A percentile compares a stretch with the other conserved stretches of the same genome.
phyloP scores from a whole-genome alignment of 1,284 basidiomycete species.

The Meripilus lineatus region DNA sequence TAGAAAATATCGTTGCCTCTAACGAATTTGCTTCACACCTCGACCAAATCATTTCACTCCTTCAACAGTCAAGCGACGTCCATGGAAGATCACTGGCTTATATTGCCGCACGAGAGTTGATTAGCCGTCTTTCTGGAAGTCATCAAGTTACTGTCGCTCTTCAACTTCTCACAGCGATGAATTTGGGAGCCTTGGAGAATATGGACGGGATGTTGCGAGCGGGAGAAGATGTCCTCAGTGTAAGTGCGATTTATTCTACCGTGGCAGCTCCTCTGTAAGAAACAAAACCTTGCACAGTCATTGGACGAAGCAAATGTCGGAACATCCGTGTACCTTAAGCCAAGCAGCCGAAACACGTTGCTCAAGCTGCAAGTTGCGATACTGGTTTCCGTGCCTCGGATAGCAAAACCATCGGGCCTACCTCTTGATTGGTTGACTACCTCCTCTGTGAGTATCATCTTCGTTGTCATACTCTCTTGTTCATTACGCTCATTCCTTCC shows the following conservation, averaged over 20 bases:
- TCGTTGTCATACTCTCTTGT: not conserved
- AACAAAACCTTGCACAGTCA: conserved; percentile 27
- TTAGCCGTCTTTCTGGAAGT: conserved; percentile 49
- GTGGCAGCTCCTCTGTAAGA: too few species aligned
- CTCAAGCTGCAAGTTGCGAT: conserved; percentile 53
- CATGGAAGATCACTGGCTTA: conserved; percentile 55
- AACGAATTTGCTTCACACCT: conserved; percentile 35
- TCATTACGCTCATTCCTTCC: not conserved
- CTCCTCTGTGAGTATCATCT: conserved; percentile 25
- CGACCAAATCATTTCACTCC: conserved; percentile 39
- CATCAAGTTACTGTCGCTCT: conserved; percentile 52
- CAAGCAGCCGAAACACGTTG: conserved; percentile 50
- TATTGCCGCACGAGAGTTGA: conserved; percentile 52
- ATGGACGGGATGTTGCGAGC: conserved; percentile 41
- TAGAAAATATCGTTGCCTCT: conserved; percentile 60
- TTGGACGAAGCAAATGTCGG: conserved; percentile 39
- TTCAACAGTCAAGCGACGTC: conserved; percentile 38
- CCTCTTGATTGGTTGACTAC: conserved; percentile 44
- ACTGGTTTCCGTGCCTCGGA: conserved; percentile 41
- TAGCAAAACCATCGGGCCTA: conserved; percentile 40
- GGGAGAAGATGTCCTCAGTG: conserved; percentile 35
- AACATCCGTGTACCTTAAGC: conserved; percentile 49
- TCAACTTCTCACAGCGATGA: conserved; percentile 42
- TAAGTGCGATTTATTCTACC: conserved; percentile 4
- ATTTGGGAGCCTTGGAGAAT: conserved; percentile 36